Conservation (phyloP, 2,329 filamentous ascomycete genomes). For the Pyrenochaeta sp. region DNA sequence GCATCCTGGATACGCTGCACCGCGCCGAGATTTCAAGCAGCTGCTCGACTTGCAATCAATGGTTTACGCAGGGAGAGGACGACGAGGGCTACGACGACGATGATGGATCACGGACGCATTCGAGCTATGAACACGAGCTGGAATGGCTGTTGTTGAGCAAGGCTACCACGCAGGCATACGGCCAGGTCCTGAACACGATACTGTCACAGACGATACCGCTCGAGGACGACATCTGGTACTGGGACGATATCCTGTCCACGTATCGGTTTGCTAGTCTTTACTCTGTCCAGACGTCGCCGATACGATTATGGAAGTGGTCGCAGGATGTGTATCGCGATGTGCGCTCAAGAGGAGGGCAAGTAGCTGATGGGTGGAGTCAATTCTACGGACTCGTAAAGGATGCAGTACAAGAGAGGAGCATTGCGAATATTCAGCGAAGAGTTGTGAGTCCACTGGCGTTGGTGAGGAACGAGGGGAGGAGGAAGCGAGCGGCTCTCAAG, state of each 20-base stretch:
- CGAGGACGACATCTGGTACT: constrained; percentile 91
- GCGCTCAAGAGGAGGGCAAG: constrained; percentile 48
- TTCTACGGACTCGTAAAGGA: constrained; percentile 85
- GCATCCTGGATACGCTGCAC: constrained; percentile 68
- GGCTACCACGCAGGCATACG: constrained; percentile 89
- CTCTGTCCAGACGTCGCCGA: constrained; percentile 82
- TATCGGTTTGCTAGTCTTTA: constrained; percentile 82
- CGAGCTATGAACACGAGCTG: constrained; percentile 74
- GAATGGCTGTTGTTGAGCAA: constrained; percentile 93
- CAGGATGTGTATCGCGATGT: constrained; percentile 74
- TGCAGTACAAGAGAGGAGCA: constrained; percentile 75
- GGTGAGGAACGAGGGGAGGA: constrained; percentile 75
- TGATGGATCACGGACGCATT: constrained; percentile 16
- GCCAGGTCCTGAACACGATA: constrained; percentile 76
- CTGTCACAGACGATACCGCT: constrained; percentile 84
- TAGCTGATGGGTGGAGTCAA: constrained; percentile 57
- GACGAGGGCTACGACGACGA: constrained; percentile 34
- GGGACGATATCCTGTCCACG: constrained; percentile 86
- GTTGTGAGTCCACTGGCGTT: constrained; percentile 81
- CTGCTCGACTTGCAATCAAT: constrained; percentile 48
- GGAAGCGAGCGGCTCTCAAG: constrained; percentile 75
- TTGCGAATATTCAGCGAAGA: constrained; percentile 73
- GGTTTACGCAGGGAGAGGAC: constrained; percentile 42
- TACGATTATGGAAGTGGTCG: constrained; percentile 75
- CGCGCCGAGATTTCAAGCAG: constrained; percentile 64